Percentiles rank a stretch among this genome's conserved stretches.
These are phyloP conservation scores for Solanum peruvianum DNA, from an alignment of 257 asterid genomes.

Conservation along the genomic window DNA sequence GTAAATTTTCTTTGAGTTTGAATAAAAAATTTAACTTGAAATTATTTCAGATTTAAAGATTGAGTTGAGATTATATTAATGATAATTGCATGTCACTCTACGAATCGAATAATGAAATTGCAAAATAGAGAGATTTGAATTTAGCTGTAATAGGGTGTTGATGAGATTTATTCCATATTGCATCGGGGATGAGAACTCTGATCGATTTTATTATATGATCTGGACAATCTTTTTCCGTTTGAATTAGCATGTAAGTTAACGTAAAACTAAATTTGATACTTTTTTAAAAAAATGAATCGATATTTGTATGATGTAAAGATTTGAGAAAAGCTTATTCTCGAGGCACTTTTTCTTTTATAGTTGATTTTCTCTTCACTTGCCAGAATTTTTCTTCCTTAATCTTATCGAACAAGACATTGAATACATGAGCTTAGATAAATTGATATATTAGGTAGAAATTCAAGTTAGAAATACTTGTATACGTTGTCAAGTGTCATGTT, in stretches of 20 bases:
- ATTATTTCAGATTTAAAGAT: too few species aligned
- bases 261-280: too few species aligned
- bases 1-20: too few species aligned
- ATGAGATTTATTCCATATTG: background rate
- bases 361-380: background rate
- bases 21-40: too few species aligned
- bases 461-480: background rate
- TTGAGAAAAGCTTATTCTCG: too few species aligned
- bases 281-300: too few species aligned
- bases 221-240: too few species aligned
- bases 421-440: background rate
- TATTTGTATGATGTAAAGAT: background rate
- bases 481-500: background rate
- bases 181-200: too few species aligned
- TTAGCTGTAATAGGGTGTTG: too few species aligned
- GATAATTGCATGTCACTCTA: background rate
- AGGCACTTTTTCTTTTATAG: background rate
- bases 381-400: background rate
- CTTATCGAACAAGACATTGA: background rate
- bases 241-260: fast-evolving
- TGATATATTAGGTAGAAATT: background rate
- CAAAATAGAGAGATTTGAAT: too few species aligned
- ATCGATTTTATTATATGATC: too few species aligned
- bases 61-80: background rate
- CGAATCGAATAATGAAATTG: background rate